phyloP scores from a whole-genome alignment of 169 alveolate species.

The Eimeria falciformis region DNA sequence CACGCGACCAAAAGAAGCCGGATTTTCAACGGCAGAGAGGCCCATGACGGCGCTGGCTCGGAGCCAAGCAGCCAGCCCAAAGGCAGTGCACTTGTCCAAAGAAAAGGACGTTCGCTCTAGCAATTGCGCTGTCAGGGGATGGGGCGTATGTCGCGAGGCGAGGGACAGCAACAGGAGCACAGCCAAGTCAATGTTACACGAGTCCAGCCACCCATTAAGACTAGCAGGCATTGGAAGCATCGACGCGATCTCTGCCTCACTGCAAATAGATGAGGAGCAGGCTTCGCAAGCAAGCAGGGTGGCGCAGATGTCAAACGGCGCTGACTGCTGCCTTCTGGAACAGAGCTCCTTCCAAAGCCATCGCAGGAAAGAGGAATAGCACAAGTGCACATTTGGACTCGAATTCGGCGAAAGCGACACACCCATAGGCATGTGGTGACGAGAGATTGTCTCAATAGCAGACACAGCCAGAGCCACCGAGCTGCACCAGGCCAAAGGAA shows the following conservation, averaged over 20 bases:
- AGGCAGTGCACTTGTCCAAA: not conserved
- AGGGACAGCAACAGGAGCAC: slow-evolving; percentile 32
- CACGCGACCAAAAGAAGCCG: not conserved
- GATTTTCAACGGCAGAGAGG: not conserved
- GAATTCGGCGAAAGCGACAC: not conserved
- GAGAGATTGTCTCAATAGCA: not conserved
- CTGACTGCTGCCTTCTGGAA: not conserved
- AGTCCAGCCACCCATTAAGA: not conserved
- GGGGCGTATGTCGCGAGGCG: not conserved
- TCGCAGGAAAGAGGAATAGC: slow-evolving; percentile 30
- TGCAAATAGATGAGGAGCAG: not conserved
- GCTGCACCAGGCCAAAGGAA: slow-evolving; percentile 10
- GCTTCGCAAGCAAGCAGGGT: not conserved
- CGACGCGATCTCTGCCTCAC: not conserved
- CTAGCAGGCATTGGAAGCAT: not conserved
- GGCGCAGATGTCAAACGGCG: slow-evolving; percentile 5
- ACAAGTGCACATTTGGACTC: not conserved
- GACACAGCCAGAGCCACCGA: slow-evolving; percentile 19
- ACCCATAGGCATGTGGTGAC: not conserved
- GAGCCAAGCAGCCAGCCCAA: slow-evolving; percentile 37
- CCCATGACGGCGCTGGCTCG: not conserved
- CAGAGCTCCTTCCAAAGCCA: slow-evolving; percentile 17
- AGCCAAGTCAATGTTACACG: not conserved
- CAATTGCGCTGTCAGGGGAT: not conserved
- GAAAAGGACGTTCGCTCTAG: not conserved